Conservation (phyloP, 2,329 filamentous ascomycete genomes). For the Trichoderma koningii region DNA sequence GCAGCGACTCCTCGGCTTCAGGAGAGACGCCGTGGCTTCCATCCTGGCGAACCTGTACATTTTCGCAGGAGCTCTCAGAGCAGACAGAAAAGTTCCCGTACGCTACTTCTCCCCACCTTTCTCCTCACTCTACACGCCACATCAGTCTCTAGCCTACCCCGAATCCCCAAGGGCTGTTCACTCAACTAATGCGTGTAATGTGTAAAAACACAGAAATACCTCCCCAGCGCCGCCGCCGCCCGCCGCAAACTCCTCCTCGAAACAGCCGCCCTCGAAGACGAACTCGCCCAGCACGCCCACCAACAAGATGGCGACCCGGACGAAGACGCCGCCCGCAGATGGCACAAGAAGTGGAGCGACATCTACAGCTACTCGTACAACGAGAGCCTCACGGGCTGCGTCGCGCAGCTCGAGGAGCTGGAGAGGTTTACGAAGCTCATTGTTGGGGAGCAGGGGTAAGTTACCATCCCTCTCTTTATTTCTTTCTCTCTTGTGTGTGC, state of each 20-base stretch:
- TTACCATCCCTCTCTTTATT: conserved; percentile 2
- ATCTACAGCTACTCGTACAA: conserved; percentile 60
- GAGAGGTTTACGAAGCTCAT: conserved; percentile 60
- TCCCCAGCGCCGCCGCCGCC: conserved; percentile 57
- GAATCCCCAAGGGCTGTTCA: too few species aligned
- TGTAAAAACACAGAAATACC: conserved; percentile 56
- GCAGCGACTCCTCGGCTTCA: conserved; percentile 51
- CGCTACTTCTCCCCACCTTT: conserved; percentile 6
- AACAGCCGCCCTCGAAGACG: conserved; percentile 51
- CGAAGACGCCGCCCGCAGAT: conserved; percentile 34
- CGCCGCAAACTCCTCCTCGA: conserved; percentile 54
- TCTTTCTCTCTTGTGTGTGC: too few species aligned
- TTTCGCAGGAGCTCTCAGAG: conserved; percentile 56
- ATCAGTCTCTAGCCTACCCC: too few species aligned
- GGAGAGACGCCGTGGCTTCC: conserved; percentile 59
- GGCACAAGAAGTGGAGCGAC: conserved; percentile 54
- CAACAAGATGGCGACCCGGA: too few species aligned
- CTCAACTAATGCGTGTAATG: too few species aligned
- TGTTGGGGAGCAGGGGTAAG: conserved; percentile 55
- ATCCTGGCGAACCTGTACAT: conserved; percentile 61
- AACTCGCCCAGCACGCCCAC: conserved; percentile 34
- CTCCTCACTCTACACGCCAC: too few species aligned
- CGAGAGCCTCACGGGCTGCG: conserved; percentile 56
- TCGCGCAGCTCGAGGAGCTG: conserved; percentile 56
- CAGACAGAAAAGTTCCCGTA: conserved; percentile 53